Evolutionary conservation across 768 basidiomycete species (phyloP).

Genomic region (Termitomyces sp.): DNA sequence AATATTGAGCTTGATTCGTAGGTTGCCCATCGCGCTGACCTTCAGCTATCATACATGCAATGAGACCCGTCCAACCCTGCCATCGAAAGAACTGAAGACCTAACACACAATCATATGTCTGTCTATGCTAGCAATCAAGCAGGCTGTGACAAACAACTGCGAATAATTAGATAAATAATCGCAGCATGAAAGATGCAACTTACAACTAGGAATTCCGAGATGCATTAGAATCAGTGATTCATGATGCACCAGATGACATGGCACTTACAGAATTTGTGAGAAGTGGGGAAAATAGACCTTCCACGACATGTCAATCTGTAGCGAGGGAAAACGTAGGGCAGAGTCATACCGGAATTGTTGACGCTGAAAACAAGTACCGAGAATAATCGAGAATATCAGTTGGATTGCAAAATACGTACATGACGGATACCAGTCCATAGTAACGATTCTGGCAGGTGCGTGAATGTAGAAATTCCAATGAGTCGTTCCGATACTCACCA

Average conservation of each 20-base stretch:
- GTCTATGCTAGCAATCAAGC: background rate
- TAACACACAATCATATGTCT: slow-evolving; percentile 5
- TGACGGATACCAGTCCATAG: slow-evolving; percentile 41
- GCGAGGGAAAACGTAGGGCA: background rate
- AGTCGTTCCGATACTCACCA: slow-evolving; percentile 27
- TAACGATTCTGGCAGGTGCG: slow-evolving; percentile 45
- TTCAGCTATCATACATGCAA: slow-evolving; percentile 50
- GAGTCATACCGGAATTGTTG: slow-evolving; percentile 44
- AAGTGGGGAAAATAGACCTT: slow-evolving; percentile 36
- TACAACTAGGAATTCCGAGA: slow-evolving; percentile 13
- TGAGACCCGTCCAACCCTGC: slow-evolving; percentile 57
- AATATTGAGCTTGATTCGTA: background rate
- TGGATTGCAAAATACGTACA: slow-evolving; percentile 30
- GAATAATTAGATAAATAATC: background rate
- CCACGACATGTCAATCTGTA: background rate
- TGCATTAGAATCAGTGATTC: background rate
- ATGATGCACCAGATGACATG: background rate
- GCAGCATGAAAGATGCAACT: background rate
- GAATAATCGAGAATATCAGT: background rate
- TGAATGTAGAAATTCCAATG: background rate
- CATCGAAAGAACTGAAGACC: slow-evolving; percentile 45
- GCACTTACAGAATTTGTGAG: slow-evolving; percentile 34
- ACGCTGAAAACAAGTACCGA: slow-evolving; percentile 24
- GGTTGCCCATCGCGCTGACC: slow-evolving; percentile 23
- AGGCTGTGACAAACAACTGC: slow-evolving; percentile 22